These are phyloP conservation scores for Coniochaeta prunicola DNA, from an alignment of 2,329 filamentous ascomycete species.

Conservation along the genomic window DNA sequence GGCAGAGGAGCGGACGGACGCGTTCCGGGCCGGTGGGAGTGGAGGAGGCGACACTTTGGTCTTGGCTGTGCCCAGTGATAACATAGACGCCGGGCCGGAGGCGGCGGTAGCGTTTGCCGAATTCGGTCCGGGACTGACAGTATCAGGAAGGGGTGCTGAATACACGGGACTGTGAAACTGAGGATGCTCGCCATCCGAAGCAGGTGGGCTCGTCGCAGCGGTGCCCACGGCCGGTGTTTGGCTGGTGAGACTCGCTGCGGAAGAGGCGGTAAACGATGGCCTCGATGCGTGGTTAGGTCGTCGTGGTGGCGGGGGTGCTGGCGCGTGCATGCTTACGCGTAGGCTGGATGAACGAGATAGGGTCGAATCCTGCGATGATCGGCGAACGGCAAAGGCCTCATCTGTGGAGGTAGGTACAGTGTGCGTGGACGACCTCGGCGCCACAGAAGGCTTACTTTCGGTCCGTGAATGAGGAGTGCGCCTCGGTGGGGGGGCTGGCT, in stretches of 20 bases:
- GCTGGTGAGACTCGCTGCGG: conserved; percentile 4
- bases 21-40: conserved; percentile 23
- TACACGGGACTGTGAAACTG: neutral
- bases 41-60: conserved; percentile 25
- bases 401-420: neutral
- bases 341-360: conserved; percentile 38
- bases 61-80: conserved; percentile 6
- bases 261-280: conserved; percentile 14
- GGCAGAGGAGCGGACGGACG: conserved; percentile 27
- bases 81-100: conserved; percentile 7
- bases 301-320: conserved; percentile 49
- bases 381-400: conserved; percentile 16
- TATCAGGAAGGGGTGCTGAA: neutral
- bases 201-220: conserved; percentile 2
- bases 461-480: conserved; percentile 39
- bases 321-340: conserved; percentile 32
- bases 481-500: conserved; percentile 42
- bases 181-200: conserved; percentile 3
- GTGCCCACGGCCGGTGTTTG: neutral
- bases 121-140: neutral
- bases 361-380: conserved; percentile 44
- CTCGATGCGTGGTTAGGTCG: conserved; percentile 34
- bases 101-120: neutral
- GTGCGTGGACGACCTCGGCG: neutral
- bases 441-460: conserved; percentile 31